A percentile compares a stretch with the other conserved stretches of the same genome.
Evolutionary conservation across 1,284 basidiomycete species (phyloP).

Genomic region (Leccinum griseonigrum): DNA sequence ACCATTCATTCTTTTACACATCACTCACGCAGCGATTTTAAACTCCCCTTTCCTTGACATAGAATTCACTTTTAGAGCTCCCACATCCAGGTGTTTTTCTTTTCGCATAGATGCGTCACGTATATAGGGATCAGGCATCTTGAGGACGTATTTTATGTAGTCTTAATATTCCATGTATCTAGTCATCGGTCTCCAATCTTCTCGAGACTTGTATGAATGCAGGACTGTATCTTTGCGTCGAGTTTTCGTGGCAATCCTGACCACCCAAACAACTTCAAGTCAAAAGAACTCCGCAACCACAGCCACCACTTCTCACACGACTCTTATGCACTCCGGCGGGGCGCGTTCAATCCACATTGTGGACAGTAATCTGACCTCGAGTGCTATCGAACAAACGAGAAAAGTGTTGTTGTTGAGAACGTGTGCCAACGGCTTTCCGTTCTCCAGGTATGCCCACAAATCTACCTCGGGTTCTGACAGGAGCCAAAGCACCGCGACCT

Average conservation of each 20-base stretch:
- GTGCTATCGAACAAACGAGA: constrained; percentile 22
- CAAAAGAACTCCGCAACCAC: constrained; percentile 15
- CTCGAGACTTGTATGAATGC: constrained; percentile 21
- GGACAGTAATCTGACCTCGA: constrained; percentile 22
- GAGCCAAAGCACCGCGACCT: constrained; percentile 2
- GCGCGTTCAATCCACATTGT: constrained; percentile 18
- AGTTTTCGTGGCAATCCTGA: neutral
- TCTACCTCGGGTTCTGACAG: neutral
- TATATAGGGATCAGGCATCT: constrained; percentile 37
- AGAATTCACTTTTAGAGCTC: constrained; percentile 24
- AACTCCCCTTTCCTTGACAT: constrained; percentile 14
- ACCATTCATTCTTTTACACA: constrained; percentile 7
- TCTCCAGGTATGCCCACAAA: constrained; percentile 30
- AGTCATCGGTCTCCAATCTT: constrained; percentile 12
- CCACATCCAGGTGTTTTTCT: constrained; percentile 15
- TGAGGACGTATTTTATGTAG: constrained; percentile 38
- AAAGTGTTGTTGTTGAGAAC: constrained; percentile 17
- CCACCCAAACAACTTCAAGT: neutral
- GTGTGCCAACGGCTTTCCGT: constrained; percentile 30
- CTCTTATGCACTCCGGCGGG: constrained; percentile 13
- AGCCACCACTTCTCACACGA: neutral
- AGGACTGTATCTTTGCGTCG: constrained; percentile 14
- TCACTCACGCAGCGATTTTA: constrained; percentile 11
- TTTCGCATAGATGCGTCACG: constrained; percentile 30
- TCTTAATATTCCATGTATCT: constrained; percentile 35